Conservation (phyloP, 73 alveolate species). For the Blepharisma stoltei region DNA sequence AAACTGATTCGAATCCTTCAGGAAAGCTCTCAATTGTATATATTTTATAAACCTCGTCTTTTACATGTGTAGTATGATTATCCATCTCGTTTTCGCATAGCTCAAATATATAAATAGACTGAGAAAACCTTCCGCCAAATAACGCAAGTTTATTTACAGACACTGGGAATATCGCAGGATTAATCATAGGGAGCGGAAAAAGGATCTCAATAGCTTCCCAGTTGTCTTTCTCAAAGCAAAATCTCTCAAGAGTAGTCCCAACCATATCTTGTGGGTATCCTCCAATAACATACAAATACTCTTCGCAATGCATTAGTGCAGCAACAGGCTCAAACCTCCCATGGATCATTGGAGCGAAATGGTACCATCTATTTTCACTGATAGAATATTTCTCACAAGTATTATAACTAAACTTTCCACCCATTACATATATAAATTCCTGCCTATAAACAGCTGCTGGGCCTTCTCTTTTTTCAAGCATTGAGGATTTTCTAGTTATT, state of each 20-base stretch:
- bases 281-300: constrained; percentile 13
- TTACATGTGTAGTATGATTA: neutral
- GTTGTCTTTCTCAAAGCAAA: neutral
- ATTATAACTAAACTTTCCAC: constrained; percentile 10
- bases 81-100: neutral
- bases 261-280: constrained; percentile 15
- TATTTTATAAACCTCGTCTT: neutral
- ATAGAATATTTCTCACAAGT: constrained; percentile 15
- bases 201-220: neutral
- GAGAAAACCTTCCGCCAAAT: constrained; percentile 12
- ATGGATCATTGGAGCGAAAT: neutral
- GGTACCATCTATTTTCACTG: neutral
- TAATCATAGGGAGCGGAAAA: neutral
- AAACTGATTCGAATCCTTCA: neutral
- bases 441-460: constrained; percentile 13
- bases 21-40: neutral
- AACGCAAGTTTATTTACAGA: neutral
- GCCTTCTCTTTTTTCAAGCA: constrained; percentile 26
- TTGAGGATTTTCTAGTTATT: neutral
- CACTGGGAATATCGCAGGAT: neutral
- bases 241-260: constrained; percentile 11
- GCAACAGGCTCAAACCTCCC: constrained; percentile 17
- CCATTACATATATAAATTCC: neutral
- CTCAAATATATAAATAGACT: neutral
- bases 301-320: neutral